Percentiles rank a stretch among this genome's conserved stretches.
phyloP scores from a whole-genome alignment of 352 stramenopile species.

The Pythium chondricola region DNA sequence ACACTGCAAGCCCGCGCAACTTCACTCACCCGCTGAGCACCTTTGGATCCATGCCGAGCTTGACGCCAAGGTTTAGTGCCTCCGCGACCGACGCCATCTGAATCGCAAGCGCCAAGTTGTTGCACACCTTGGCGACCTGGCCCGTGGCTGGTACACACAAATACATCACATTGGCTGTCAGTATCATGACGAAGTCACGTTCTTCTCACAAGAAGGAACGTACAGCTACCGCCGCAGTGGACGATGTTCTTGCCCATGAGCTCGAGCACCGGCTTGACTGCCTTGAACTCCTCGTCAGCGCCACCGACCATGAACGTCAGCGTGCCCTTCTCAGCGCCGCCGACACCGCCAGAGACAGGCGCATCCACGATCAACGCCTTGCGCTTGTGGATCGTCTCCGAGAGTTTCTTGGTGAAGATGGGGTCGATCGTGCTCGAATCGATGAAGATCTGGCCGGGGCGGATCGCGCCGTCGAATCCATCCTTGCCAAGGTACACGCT shows the following conservation, averaged over 20 bases:
- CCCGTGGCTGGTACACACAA: constrained; percentile 43
- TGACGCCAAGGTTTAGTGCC: constrained; percentile 94
- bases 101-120: constrained; percentile 97
- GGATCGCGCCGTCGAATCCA: constrained; percentile 64
- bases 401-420: constrained; percentile 87
- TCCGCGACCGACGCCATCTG: constrained; percentile 96
- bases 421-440: constrained; percentile 96
- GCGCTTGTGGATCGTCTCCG: constrained; percentile 42
- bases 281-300: constrained; percentile 46
- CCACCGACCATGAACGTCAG: constrained; percentile 98
- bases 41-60: constrained; percentile 92
- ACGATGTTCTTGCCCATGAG: constrained; percentile 94
- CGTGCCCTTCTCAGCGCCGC: constrained; percentile 92
- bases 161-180: no score
- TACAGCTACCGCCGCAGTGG: constrained; percentile 89
- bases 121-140: constrained; percentile 95
- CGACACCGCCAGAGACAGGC: constrained; percentile 95
- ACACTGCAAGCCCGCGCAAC: not conserved
- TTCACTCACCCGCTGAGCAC: constrained; percentile 70
- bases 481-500: constrained; percentile 63
- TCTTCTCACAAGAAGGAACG: constrained; percentile 40
- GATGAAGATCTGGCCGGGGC: constrained; percentile 83
- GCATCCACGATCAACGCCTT: constrained; percentile 89
- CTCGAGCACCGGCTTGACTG: constrained; percentile 76
- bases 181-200: no score